Evolutionary conservation across 164 flowering plant genomes (phyloP).

Genomic region (Taxillus chinensis): DNA sequence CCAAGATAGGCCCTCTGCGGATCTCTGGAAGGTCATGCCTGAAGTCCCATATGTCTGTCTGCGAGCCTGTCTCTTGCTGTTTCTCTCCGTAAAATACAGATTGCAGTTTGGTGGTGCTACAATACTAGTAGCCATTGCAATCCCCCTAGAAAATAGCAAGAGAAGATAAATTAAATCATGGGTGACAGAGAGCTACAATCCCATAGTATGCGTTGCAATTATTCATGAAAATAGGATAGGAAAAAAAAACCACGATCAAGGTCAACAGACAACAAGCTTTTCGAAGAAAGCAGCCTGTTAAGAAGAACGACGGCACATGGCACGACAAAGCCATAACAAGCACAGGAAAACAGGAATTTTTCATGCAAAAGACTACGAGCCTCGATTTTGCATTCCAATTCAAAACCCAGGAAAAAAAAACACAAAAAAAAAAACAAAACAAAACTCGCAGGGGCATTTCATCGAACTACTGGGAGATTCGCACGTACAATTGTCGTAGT

Average conservation of each 20-base stretch:
- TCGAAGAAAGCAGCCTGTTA: background rate
- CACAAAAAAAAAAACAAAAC: background rate
- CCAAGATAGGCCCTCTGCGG: slow-evolving; percentile 41
- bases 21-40: slow-evolving; percentile 22
- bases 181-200: background rate
- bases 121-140: slow-evolving; percentile 42
- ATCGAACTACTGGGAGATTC: background rate
- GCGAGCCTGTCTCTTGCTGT: slow-evolving; percentile 22
- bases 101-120: slow-evolving; percentile 31
- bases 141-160: slow-evolving; percentile 6
- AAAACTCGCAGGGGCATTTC: background rate
- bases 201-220: background rate
- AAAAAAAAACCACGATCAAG: background rate
- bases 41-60: slow-evolving; percentile 33
- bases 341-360: background rate
- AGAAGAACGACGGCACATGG: background rate
- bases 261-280: background rate
- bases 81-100: slow-evolving; percentile 19
- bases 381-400: background rate
- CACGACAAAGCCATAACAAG: background rate
- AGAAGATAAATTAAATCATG: background rate
- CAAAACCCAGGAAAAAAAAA: background rate
- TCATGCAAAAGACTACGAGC: background rate
- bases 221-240: background rate
- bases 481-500: background rate